Percentiles rank a stretch among this genome's conserved stretches.
Conservation (phyloP, 2,329 filamentous ascomycete genomes). For the Parasarocladium wereldwijsianum region DNA sequence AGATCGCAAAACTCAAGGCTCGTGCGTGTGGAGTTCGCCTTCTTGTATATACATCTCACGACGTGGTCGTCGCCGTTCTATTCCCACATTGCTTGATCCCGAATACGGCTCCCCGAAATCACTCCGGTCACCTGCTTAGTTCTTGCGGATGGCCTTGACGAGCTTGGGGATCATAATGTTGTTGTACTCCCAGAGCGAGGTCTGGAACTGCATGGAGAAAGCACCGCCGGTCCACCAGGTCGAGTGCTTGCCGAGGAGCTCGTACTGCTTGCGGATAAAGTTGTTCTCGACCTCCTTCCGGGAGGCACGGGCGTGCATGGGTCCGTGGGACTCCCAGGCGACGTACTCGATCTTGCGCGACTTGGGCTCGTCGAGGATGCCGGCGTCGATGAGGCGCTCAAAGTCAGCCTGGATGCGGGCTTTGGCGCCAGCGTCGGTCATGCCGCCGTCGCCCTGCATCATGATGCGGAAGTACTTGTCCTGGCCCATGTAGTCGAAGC, state of each 20-base stretch:
- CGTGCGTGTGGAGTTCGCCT: too few relatives aligned
- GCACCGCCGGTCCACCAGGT: constrained; percentile 30
- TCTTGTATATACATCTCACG: too few relatives aligned
- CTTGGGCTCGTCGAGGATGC: constrained; percentile 10
- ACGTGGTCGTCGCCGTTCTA: too few relatives aligned
- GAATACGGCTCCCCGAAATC: too few relatives aligned
- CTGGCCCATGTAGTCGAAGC: constrained; percentile 16
- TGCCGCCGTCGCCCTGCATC: constrained; percentile 11
- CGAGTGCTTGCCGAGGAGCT: constrained; percentile 25
- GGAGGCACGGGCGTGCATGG: constrained; percentile 19
- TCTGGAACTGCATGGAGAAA: constrained; percentile 17
- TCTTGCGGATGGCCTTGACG: constrained; percentile 4
- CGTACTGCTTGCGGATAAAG: constrained; percentile 25
- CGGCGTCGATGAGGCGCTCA: constrained; percentile 13
- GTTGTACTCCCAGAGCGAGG: constrained; percentile 19
- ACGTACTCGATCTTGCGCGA: constrained; percentile 15
- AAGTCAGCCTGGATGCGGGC: constrained; percentile 13
- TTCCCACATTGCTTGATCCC: too few relatives aligned
- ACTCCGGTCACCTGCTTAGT: too few relatives aligned
- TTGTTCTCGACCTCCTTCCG: constrained; percentile 19
- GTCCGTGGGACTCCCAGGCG: constrained; percentile 20
- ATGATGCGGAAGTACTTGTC: constrained; percentile 17
- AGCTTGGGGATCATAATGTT: constrained; percentile 11
- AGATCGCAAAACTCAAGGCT: too few relatives aligned
- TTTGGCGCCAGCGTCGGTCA: constrained; percentile 10